Base-by-base conservation (phyloP, 2,329 filamentous ascomycete genomes). In the Dryadomyces sulphureus region DNA sequence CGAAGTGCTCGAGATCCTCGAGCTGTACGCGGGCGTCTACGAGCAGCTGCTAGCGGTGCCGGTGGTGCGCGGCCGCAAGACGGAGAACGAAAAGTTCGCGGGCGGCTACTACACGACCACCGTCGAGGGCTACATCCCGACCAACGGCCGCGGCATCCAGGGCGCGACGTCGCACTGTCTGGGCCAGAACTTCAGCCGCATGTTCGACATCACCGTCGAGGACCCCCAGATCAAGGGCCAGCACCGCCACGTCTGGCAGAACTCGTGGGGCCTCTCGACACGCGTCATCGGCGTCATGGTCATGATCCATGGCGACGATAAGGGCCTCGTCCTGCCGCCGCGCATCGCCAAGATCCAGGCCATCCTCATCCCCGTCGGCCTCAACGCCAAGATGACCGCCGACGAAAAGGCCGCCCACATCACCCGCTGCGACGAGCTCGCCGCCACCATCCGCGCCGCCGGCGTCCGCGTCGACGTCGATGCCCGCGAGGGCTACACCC, bases 211-310 rank as follows among this genome's bases (percentile, higher is more conserved):
- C 62, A 94, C 84, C 0, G 87, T 98, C 25, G 90, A 98, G 64
- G 89, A 98, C 59, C 92, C 92, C 21, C 70, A 72, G 49, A 75
- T 92, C 62, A 83, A 85, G 66, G 84, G 84, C 53, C 74, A 81
- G 55, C 81, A 87, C 58, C 69, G 95, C 47, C 70, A 90, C 59
- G 89, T 96, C 48, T 96, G 90, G 89, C 92, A 98, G 64, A 98
- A 98, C 71, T 95, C 88, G 14, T 98, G 92, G 92, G 92, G 92
- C 65, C 77, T 98, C 50, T 96, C 90, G 1, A 98, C 92, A 46
- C 87, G 92, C 61, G 87, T 90, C 48, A 94, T 98, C 54, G 93
- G 92, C 68, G 88, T 96, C 62, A 96, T 96, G 90, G 85, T 95
- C 58, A 92, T 98, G 79, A 88, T 94, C 50, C 92, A 98, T 66